These are phyloP conservation scores for Backusella australiensis DNA, from an alignment of 192 early-diverging fungal species.

Conservation along the genomic window DNA sequence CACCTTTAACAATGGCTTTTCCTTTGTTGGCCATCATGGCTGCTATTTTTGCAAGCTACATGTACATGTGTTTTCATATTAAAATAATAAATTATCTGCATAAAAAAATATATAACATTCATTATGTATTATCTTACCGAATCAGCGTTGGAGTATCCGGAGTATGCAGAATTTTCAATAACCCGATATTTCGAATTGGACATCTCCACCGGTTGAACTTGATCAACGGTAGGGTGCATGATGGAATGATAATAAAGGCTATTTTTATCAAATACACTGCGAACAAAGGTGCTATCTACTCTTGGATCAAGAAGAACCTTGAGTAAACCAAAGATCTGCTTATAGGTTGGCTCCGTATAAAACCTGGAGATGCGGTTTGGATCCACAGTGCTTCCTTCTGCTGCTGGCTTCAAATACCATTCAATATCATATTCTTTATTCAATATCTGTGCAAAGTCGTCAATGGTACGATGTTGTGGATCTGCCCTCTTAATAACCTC, in stretches of 20 bases:
- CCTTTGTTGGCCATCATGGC: conserved; percentile 62
- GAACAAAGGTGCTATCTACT: neutral
- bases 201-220: neutral
- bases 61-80: neutral
- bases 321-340: neutral
- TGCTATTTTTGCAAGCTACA: conserved; percentile 54
- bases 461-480: conserved; percentile 55
- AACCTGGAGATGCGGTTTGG: conserved; percentile 20
- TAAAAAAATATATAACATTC: neutral
- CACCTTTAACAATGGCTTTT: conserved; percentile 26
- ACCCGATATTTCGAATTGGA: neutral
- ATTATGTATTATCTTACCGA: conserved; percentile 29
- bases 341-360: neutral
- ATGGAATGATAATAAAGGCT: neutral
- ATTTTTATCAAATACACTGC: neutral
- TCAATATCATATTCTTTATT: conserved; percentile 51
- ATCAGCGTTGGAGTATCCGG: conserved; percentile 56
- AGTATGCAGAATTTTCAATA: conserved; percentile 46
- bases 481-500: conserved; percentile 68
- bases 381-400: neutral
- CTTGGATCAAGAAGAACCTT: neutral
- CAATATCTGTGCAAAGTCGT: conserved; percentile 61
- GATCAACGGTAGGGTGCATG: neutral
- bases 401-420: conserved; percentile 45
- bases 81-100: neutral